These are phyloP conservation scores for Strombidium stylifer DNA, from an alignment of 73 alveolate genomes.

Conservation along the genomic window DNA sequence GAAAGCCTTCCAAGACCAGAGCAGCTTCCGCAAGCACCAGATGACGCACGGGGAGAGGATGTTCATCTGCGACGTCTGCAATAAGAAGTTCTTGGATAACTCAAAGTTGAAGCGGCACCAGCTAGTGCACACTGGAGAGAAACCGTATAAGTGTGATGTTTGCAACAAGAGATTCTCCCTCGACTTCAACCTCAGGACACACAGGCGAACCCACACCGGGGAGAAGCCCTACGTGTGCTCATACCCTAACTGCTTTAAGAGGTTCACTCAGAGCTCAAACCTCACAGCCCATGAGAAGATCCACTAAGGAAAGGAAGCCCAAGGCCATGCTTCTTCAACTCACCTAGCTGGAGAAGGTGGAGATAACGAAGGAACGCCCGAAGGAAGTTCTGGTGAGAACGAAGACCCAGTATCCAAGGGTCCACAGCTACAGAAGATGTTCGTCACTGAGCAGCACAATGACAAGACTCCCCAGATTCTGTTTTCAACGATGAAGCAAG, in stretches of 20 bases:
- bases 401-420: no score
- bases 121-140: conserved; percentile 86
- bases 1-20: conserved; percentile 77
- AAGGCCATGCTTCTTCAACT: neutral
- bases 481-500: no score
- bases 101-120: conserved; percentile 82
- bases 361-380: no score
- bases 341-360: no score
- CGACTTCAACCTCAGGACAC: conserved; percentile 84
- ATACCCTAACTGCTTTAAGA: conserved; percentile 84
- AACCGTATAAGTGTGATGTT: conserved; percentile 70
- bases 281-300: conserved; percentile 91
- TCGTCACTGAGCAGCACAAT: no score
- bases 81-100: conserved; percentile 81
- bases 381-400: no score
- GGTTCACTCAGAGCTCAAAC: conserved; percentile 89
- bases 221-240: conserved; percentile 92
- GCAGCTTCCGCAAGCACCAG: conserved; percentile 82
- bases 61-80: conserved; percentile 82
- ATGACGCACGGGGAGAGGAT: conserved; percentile 91
- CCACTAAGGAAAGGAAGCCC: conserved; percentile 30
- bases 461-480: no score
- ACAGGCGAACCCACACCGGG: conserved; percentile 84
- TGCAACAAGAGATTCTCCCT: conserved; percentile 74
- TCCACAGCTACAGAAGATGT: no score